Base-by-base conservation (phyloP, 768 basidiomycete species). In the Tylopilus sp. region DNA sequence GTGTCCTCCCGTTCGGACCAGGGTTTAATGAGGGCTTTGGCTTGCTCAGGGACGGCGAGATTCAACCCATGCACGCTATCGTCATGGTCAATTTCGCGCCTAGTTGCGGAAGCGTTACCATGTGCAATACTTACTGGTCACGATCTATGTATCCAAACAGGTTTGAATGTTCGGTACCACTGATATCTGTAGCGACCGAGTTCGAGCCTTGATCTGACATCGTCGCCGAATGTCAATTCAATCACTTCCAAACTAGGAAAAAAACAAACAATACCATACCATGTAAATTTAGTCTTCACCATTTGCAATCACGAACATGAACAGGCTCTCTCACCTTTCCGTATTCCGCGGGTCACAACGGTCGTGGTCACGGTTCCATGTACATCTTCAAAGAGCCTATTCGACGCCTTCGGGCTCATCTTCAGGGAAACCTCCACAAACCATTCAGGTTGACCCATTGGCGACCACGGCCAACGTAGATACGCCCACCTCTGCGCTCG, bases 1-100 rank as follows among this genome's bases (percentile, higher is more conserved):
- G 79, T 83, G 44, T 85, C 81, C 21, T 92, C 87, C 40, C 90
- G 73, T 58, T 87, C 75, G 50, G 85, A 78, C 91, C 91, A 93
- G 3, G 86, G 81, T 67, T 93, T 93, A 54, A 93, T 85, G 33
- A 91, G 68, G 13, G 72, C 79, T 56, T 81, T 83, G 1, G 90
- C 91, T 58, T 85, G 78, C 65, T 92, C 91, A 22, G 90, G 90
- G n/a, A 89, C 77, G 6, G 79, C 77, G 48, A 92, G 70, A 63
- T 91, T 91, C 60, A 92, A 71, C 36, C 91, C 91, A 63, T 92
- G 77, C 45, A 92, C 86, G 63, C 88, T 91, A 17, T 40, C 33
- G 48, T 40, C 18, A 22, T 36, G 44, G 44, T 42, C 31, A 48
- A 44, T 28, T 5, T 28, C 28, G 6, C 48, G 30, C 44, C 44